Conservation (phyloP, 768 basidiomycete genomes). For the Boletellus ananiceps region DNA sequence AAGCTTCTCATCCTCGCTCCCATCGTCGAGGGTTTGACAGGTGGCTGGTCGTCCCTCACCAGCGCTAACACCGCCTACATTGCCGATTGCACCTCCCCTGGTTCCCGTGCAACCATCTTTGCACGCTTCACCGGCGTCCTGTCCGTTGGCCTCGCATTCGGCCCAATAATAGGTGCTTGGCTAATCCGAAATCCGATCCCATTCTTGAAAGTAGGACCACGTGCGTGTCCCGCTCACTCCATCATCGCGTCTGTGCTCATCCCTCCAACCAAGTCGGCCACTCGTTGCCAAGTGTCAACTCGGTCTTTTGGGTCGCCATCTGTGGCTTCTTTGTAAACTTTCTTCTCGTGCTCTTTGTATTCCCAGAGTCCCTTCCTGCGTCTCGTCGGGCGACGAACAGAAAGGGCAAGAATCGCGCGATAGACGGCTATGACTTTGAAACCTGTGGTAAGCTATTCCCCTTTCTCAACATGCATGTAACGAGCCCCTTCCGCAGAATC, state of each 20-base stretch:
- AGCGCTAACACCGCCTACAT: slow-evolving; percentile 65
- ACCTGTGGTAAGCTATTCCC: slow-evolving; percentile 9
- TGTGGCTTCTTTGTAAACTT: slow-evolving; percentile 44
- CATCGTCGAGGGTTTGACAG: slow-evolving; percentile 72
- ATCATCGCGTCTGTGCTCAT: slow-evolving; percentile 7
- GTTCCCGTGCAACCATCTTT: slow-evolving; percentile 69
- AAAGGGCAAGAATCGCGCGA: slow-evolving; percentile 30
- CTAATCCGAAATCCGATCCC: slow-evolving; percentile 43
- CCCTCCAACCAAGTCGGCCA: slow-evolving; percentile 20
- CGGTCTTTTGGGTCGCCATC: slow-evolving; percentile 53
- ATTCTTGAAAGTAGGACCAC: slow-evolving; percentile 25
- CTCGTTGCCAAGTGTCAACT: slow-evolving; percentile 37
- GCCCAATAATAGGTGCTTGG: slow-evolving; percentile 64
- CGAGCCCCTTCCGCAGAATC: not conserved
- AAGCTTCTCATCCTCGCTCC: slow-evolving; percentile 74
- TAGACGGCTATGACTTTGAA: slow-evolving; percentile 8
- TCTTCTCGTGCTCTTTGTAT: slow-evolving; percentile 56
- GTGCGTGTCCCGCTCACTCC: slow-evolving; percentile 12
- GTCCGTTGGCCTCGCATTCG: slow-evolving; percentile 72
- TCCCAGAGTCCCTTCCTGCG: slow-evolving; percentile 50
- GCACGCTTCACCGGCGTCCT: slow-evolving; percentile 69
- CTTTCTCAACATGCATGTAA: not conserved
- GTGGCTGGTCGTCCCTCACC: slow-evolving; percentile 67
- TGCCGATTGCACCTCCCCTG: slow-evolving; percentile 78
- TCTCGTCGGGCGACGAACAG: slow-evolving; percentile 23